These are phyloP conservation scores for Emmonsia crescens DNA, from an alignment of 2,329 filamentous ascomycete species.

Conservation along the genomic window DNA sequence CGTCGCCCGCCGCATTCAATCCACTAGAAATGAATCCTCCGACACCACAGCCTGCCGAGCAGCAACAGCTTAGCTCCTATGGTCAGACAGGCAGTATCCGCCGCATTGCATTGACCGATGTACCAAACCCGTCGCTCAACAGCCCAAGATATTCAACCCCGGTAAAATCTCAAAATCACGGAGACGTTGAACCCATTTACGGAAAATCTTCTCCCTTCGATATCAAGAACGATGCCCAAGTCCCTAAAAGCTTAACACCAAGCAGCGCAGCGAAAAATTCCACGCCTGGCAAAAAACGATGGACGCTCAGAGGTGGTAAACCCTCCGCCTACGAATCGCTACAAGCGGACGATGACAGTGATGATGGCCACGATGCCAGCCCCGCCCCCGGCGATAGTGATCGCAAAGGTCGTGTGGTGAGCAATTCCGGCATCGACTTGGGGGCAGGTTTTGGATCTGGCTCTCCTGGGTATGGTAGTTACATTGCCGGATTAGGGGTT, in stretches of 20 bases:
- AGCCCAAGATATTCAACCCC: slow-evolving; percentile 16
- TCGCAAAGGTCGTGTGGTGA: slow-evolving; percentile 35
- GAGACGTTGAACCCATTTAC: slow-evolving; percentile 22
- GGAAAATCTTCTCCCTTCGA: slow-evolving; percentile 17
- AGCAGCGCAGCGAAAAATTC: slow-evolving; percentile 17
- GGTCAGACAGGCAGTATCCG: slow-evolving; percentile 19
- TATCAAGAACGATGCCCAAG: slow-evolving; percentile 15
- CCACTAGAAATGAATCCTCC: slow-evolving; percentile 39
- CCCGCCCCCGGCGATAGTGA: slow-evolving; percentile 20
- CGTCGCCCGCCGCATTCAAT: slow-evolving; percentile 23
- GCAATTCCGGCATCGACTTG: slow-evolving; percentile 33
- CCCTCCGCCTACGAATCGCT: slow-evolving; percentile 25
- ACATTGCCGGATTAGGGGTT: slow-evolving; percentile 34
- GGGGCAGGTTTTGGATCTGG: slow-evolving; percentile 19
- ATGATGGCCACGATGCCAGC: slow-evolving; percentile 16
- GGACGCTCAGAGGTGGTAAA: slow-evolving; percentile 26
- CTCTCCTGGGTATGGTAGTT: slow-evolving; percentile 29
- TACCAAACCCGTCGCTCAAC: slow-evolving; percentile 25
- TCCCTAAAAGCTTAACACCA: slow-evolving; percentile 2
- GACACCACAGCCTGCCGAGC: slow-evolving; percentile 28
- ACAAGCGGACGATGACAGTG: slow-evolving; percentile 21
- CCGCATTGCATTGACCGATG: slow-evolving; percentile 24
- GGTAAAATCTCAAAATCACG: slow-evolving; percentile 29
- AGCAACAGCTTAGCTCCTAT: slow-evolving; percentile 15
- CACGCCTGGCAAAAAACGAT: slow-evolving; percentile 15